Evolutionary conservation across 495 filamentous ascomycete genomes (phyloP).

Genomic region (Penicillium antarcticum): DNA sequence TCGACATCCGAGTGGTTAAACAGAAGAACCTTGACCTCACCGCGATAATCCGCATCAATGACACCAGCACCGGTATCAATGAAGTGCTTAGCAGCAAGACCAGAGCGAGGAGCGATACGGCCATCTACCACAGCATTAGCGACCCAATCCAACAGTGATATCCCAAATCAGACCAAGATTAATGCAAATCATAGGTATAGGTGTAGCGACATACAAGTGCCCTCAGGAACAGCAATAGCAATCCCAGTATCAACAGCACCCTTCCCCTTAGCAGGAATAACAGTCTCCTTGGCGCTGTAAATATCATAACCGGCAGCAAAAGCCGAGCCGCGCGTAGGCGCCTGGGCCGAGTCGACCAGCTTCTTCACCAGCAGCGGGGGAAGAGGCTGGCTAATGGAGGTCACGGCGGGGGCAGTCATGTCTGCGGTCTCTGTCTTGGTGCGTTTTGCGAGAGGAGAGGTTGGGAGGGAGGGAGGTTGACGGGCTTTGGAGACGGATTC

Average conservation of each 20-base stretch:
- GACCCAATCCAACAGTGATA: no score
- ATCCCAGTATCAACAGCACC: constrained; percentile 87
- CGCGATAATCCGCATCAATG: constrained; percentile 96
- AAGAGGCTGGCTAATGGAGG: constrained; percentile 35
- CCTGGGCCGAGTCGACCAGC: constrained; percentile 64
- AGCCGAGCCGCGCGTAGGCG: constrained; percentile 83
- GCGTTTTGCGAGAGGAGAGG: constrained; percentile 64
- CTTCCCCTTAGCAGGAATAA: constrained; percentile 78
- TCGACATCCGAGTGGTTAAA: constrained; percentile 88
- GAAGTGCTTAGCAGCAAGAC: constrained; percentile 87
- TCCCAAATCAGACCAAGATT: background rate
- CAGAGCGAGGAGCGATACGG: constrained; percentile 85
- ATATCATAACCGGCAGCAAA: constrained; percentile 94
- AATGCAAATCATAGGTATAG: background rate
- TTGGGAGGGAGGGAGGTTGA: constrained; percentile 55
- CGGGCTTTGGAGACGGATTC: constrained; percentile 25
- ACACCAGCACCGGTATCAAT: constrained; percentile 95
- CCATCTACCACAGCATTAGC: constrained; percentile 57
- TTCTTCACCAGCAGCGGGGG: constrained; percentile 81
- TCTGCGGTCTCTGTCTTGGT: constrained; percentile 41
- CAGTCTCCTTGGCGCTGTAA: constrained; percentile 69
- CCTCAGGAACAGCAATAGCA: constrained; percentile 79
- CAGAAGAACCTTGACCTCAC: constrained; percentile 86
- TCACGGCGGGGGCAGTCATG: constrained; percentile 32
- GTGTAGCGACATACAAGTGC: constrained; percentile 64